phyloP scores from a whole-genome alignment of 2,329 filamentous ascomycete species.

The Sphaerulina vaccinii region DNA sequence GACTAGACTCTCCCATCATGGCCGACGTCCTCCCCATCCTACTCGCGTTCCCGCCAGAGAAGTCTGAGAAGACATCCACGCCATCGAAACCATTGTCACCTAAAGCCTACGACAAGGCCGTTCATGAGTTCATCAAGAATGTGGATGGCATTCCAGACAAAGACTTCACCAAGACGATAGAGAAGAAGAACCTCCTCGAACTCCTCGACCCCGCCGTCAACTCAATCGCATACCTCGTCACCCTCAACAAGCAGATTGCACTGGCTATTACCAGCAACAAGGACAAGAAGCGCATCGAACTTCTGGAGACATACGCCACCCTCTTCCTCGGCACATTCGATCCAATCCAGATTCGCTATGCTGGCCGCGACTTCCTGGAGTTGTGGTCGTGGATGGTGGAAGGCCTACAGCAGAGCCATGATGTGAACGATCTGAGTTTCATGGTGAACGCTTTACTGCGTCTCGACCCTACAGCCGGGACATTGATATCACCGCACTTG shows the following conservation, averaged over 20 bases:
- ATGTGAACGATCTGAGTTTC: conserved; percentile 21
- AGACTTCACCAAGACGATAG: conserved; percentile 40
- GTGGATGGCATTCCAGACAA: conserved; percentile 37
- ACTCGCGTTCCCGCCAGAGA: conserved; percentile 38
- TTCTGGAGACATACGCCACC: conserved; percentile 50
- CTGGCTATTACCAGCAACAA: conserved; percentile 21
- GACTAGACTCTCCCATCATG: conserved; percentile 24
- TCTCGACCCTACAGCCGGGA: conserved; percentile 64
- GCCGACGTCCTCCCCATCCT: conserved; percentile 25
- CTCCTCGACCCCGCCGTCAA: conserved; percentile 58
- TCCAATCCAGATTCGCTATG: conserved; percentile 55
- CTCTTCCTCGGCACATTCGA: conserved; percentile 53
- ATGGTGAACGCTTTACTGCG: conserved; percentile 58
- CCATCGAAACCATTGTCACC: too few relatives aligned
- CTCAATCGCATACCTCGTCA: conserved; percentile 58
- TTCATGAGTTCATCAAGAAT: conserved; percentile 37
- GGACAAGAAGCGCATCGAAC: conserved; percentile 38
- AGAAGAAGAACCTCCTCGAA: conserved; percentile 43
- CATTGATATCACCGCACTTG: conserved; percentile 66
- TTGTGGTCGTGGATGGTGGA: conserved; percentile 43
- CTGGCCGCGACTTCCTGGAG: conserved; percentile 48
- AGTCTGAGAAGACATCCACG: conserved; percentile 24
- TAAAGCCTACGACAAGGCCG: conserved; percentile 43
- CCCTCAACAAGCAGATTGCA: conserved; percentile 50
- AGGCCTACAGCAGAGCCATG: conserved; percentile 9